phyloP scores from a whole-genome alignment of 2,329 filamentous ascomycete genomes.

The Paraphoma chrysanthemicola region DNA sequence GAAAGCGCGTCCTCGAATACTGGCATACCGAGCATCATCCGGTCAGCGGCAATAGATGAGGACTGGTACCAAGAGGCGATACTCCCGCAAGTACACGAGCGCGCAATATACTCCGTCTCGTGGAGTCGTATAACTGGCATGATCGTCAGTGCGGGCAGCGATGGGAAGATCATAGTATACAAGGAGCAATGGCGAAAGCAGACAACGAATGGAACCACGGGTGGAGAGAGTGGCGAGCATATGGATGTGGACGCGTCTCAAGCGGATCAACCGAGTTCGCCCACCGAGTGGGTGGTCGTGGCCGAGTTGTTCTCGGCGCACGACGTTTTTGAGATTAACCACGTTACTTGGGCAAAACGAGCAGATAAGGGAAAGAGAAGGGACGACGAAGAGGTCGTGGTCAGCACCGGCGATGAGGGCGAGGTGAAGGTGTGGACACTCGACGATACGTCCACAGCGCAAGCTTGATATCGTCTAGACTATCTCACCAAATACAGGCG shows the following conservation, averaged over 20 bases:
- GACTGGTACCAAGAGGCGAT: conserved; percentile 80
- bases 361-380: conserved; percentile 69
- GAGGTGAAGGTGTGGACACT: conserved; percentile 80
- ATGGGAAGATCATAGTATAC: conserved; percentile 52
- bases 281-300: conserved; percentile 74
- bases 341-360: conserved; percentile 84
- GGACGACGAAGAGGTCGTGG: conserved; percentile 80
- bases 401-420: conserved; percentile 93
- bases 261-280: conserved; percentile 10
- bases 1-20: conserved; percentile 55
- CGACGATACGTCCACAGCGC: conserved; percentile 19
- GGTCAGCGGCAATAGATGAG: conserved; percentile 74
- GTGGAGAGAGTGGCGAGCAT: conserved; percentile 25
- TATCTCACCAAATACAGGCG: no score
- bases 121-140: conserved; percentile 83
- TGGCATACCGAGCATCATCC: conserved; percentile 88
- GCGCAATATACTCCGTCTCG: conserved; percentile 82
- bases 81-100: conserved; percentile 77
- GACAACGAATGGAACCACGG: conserved; percentile 30
- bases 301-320: conserved; percentile 77
- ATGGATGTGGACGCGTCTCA: conserved; percentile 22
- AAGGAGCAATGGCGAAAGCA: conserved; percentile 22
- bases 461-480: not conserved
- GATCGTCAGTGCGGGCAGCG: conserved; percentile 87
- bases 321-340: conserved; percentile 93